phyloP scores from a whole-genome alignment of 129 eudicot species.

The Scalesia atractyloides region DNA sequence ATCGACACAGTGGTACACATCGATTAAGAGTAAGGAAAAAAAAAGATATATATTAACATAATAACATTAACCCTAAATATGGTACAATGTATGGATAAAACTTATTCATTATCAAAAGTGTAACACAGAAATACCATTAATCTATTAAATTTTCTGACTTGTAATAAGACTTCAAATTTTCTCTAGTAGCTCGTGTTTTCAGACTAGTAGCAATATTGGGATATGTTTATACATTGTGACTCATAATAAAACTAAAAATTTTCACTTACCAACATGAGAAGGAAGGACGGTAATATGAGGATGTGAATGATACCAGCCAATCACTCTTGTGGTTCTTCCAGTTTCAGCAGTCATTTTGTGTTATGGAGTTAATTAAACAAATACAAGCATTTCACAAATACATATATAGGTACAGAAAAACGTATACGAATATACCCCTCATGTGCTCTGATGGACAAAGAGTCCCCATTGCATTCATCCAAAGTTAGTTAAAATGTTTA shows the following conservation, averaged over 20 bases:
- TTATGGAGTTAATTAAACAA: constrained; percentile 62
- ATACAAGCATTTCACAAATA: constrained; percentile 3
- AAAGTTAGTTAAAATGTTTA: constrained; percentile 2
- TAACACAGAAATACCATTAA: not conserved
- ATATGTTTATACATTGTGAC: not conserved
- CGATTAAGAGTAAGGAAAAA: not conserved
- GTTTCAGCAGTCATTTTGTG: constrained; percentile 88
- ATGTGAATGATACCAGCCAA: constrained; percentile 99
- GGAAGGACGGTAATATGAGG: constrained; percentile 99
- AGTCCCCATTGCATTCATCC: constrained; percentile 1
- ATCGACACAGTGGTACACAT: constrained; percentile 6
- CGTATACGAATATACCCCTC: not conserved
- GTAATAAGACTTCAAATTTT: constrained; percentile 11
- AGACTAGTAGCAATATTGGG: constrained; percentile 5
- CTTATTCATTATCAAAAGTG: not conserved
- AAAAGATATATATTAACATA: not conserved
- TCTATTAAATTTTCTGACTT: not conserved
- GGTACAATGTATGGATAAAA: not conserved
- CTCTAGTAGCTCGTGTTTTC: constrained; percentile 6
- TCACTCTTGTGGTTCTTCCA: constrained; percentile 93
- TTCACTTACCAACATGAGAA: constrained; percentile 94
- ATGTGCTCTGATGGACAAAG: constrained; percentile 3
- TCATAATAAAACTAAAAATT: not conserved
- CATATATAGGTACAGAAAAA: not conserved
- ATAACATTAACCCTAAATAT: constrained; percentile 12